Evolutionary conservation across 1,284 basidiomycete species (phyloP).

Genomic region (Papiliotrema flavescens): DNA sequence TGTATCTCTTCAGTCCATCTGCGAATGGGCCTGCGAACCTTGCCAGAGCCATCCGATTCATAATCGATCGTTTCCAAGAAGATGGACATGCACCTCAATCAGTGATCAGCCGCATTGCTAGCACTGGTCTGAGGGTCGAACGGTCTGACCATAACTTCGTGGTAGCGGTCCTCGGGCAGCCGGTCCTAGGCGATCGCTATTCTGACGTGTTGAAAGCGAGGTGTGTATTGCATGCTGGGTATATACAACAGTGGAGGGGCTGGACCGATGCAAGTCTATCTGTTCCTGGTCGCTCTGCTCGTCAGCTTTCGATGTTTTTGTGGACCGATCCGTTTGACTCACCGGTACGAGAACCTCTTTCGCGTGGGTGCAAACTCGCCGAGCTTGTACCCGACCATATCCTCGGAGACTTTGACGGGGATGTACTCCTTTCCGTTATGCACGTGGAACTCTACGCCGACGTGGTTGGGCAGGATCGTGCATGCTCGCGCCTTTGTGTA

Average conservation of each 20-base stretch:
- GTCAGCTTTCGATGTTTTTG: neutral
- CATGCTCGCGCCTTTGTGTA: conserved; percentile 84
- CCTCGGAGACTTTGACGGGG: conserved; percentile 83
- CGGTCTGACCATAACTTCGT: no score
- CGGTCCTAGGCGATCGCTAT: no score
- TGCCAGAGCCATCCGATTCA: no score
- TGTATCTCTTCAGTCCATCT: no score
- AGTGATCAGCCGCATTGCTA: no score
- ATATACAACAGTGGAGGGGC: neutral
- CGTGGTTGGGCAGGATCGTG: conserved; percentile 91
- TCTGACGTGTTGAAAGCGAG: no score
- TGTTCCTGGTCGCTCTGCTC: conserved; percentile 1
- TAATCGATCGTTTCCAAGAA: no score
- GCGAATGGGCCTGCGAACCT: no score
- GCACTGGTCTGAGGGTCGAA: no score
- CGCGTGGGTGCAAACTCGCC: conserved; percentile 91
- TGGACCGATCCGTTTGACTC: conserved; percentile 10
- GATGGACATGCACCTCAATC: no score
- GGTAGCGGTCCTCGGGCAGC: no score
- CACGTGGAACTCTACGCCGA: conserved; percentile 84
- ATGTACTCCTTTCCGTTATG: conserved; percentile 92
- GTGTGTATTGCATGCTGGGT: neutral
- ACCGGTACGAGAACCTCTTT: conserved; percentile 54
- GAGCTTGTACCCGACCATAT: conserved; percentile 98
- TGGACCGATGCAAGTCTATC: neutral